Base-by-base conservation (phyloP, 306 rosid genomes). In the Acacia acuminata region DNA sequence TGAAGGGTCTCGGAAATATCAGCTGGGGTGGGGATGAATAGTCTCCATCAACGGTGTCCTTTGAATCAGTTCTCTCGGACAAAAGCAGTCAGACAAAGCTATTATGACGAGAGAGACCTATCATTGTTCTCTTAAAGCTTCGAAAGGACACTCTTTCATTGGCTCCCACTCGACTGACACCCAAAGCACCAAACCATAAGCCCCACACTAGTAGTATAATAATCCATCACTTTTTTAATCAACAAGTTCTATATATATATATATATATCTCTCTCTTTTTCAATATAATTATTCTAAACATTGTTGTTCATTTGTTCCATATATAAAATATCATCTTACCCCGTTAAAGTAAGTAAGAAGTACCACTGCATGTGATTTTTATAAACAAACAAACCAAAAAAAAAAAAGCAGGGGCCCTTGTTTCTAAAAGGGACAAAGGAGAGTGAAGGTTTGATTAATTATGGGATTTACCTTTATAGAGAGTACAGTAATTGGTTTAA, bases 61-160 rank as follows among this genome's bases (percentile, higher is more conserved):
- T 94, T 84, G 94, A 94, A 92, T 94, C 99, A 92, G 97, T 94
- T 90, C 94, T 90, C 94, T 85, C 66, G 88, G 81, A 89, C 88
- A 84, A 91, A 94, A 91, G 94, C 94, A 91, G 99, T 96, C 94
- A 91, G 99, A 92, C 94, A 87, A 81, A 84, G 92, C 90, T 87
- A 88, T 92, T 79, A 94, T 94, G 88, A 86, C 87, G 97, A 94
- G 89, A 88, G 87, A 86, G 97, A 92, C 99, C 90, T 88, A 83
- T 89, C 98, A 84, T 89, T 85, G 67, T 72, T 82, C 80, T 84
- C 84, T 88, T 87, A 80, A 77, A 82, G 86, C 84, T 78, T 78
- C 79, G 84, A 64, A 82, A 80, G 86, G 86, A 86, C 89, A 75
- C 78, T 76, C 81, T 67, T 81, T 25, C 65, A 53, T 10, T 12